Evolutionary conservation across 2,329 filamentous ascomycete species (phyloP), one percentile per base, ranked within the genome.

Genomic region (Lasiodiplodia sp.): DNA sequence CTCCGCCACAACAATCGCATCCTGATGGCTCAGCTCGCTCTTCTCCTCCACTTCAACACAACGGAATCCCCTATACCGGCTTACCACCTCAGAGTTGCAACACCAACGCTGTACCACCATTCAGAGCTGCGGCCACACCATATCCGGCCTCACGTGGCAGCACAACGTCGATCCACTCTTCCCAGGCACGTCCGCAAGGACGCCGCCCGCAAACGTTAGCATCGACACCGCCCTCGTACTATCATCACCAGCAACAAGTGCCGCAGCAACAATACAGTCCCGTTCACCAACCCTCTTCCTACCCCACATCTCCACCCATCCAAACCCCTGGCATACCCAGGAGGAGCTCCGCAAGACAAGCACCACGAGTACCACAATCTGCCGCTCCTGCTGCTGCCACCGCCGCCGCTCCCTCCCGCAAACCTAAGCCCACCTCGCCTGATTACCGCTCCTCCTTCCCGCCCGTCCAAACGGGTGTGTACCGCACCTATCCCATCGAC

Each of bases 21-120:
- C 10, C 25, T 25, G 25, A 21, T 7, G 8, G 16, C 0, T 23
- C 18, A 11, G 44, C 40, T 25, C 23, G 58, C 40, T 25, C 40
- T 6, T 49, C 38, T n/a, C 58, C 58, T 1, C 58, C 58, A 8
- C 58, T 63, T 23, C 58, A 63, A 44, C 58, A 63, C 28, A 25
- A 51, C n/a, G 40, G 58, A 7, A n/a, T 63, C 4, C 58, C 58
- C 12, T 63, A 63, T 28, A 51, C 58, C 5, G 44, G 51, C 18
- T 37, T 44, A 3, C 58, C 58, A 11, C 40, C 58, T 18, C 25
- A 51, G 10, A 28, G 40, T 28, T 63, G 34, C 25, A 23, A 25
- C 28, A 21, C 14, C 25, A 18, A 31, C 6, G 11, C 25, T 3
- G 31, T 18, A 47, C 28, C 58, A 2, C 56, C 34, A 21, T 58